phyloP scores from a whole-genome alignment of 768 basidiomycete species.

The Albatrellus ellisii region DNA sequence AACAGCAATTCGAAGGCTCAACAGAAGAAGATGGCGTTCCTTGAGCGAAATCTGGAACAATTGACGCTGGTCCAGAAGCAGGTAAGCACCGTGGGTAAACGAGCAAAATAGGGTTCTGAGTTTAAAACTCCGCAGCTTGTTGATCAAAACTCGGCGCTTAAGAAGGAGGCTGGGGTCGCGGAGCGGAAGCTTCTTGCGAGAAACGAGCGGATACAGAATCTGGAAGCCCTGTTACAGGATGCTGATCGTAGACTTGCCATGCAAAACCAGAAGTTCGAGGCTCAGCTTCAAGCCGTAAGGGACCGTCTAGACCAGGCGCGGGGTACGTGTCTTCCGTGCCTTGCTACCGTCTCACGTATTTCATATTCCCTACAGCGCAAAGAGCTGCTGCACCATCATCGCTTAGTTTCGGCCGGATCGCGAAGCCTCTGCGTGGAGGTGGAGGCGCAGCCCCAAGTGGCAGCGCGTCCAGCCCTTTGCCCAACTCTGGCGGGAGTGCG shows the following conservation, averaged over 20 bases:
- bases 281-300: constrained; percentile 82
- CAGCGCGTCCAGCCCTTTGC: constrained; percentile 25
- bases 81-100: constrained; percentile 30
- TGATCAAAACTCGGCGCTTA: constrained; percentile 92
- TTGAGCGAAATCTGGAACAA: constrained; percentile 94
- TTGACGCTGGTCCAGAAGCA: constrained; percentile 95
- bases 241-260: constrained; percentile 86
- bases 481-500: constrained; percentile 30
- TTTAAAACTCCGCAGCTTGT: constrained; percentile 75
- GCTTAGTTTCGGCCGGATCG: constrained; percentile 86
- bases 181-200: constrained; percentile 93
- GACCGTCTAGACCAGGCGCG: constrained; percentile 87
- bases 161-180: constrained; percentile 95
- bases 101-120: constrained; percentile 6
- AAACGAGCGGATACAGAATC: constrained; percentile 95
- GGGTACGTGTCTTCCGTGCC: constrained; percentile 36
- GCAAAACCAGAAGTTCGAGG: constrained; percentile 94
- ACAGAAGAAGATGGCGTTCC: constrained; percentile 98
- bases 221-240: constrained; percentile 86
- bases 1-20: constrained; percentile 98
- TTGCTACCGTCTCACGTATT: constrained; percentile 6
- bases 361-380: constrained; percentile 43
- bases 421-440: constrained; percentile 91
- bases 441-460: constrained; percentile 51
- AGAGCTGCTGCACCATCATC: constrained; percentile 58